Base-by-base conservation (phyloP, 768 basidiomycete species). In the Rhizopogon rudus region DNA sequence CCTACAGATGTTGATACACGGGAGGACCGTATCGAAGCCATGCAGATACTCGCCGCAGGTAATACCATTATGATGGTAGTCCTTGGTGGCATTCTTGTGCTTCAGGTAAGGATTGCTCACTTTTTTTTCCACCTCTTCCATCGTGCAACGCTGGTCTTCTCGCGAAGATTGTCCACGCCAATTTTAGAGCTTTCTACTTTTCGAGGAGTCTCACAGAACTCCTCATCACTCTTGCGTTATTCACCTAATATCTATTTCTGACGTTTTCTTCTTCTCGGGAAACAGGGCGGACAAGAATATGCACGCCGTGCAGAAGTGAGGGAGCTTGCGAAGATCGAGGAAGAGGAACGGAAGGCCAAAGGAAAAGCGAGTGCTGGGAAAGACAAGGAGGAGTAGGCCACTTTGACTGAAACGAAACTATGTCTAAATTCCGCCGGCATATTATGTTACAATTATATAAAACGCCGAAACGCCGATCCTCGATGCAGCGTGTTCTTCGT, bases 211-310 rank as follows among this genome's bases (percentile, higher is more conserved):
- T 14, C 22, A 22, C n/a, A 8, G 37, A 55, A 49, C 13, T 10
- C 12, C 28, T 17, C 52, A 35, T 43, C 40, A 45, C 20, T 44
- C 35, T 44, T 37, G 16, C 44, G 53, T 53, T 40, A 41, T 50
- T 39, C n/a, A 61, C 48, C 49, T 59, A 52, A 51, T 46, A 31
- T 40, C 12, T 22, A 51, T 35, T 33, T 46, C 60, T 61, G 41
- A 63, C 0, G 6, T 12, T 44, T 56, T 54, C 45, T 58, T 57
- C 55, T 53, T 59, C 57, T 44, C 13, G 35, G 35, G 35, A 13
- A n/a, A 52, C 73, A 94, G 86, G 86, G 82, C 53, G 93, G 92
- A 20, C 91, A 94, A 65, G 92, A 91, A 74, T 94, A 88, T 65
- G 89, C 88, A 29, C 76, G 75, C 56, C 82, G 87, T 29, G 59